These are phyloP conservation scores for Cryoendolithus antarcticus DNA, from an alignment of 2,329 filamentous ascomycete genomes.

Conservation along the genomic window DNA sequence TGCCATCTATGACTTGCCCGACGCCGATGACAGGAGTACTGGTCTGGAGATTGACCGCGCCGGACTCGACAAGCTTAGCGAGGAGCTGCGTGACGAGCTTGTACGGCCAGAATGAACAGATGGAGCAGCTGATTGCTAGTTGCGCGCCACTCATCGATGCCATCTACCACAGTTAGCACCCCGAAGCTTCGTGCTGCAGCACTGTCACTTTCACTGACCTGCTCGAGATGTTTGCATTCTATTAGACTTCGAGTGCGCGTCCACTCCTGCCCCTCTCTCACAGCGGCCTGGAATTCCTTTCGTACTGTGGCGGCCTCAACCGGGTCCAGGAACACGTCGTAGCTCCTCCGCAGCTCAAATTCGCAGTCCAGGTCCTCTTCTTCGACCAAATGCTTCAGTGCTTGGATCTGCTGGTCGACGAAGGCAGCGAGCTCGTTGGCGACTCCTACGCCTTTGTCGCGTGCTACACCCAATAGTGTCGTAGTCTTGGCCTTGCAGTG, in stretches of 20 bases:
- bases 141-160: constrained; percentile 7
- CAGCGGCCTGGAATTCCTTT: constrained; percentile 1
- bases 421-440: constrained; percentile 21
- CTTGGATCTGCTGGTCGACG: constrained; percentile 20
- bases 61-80: constrained; percentile 9
- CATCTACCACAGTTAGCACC: neutral
- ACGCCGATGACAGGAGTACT: constrained; percentile 46
- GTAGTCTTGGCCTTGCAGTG: constrained; percentile 7
- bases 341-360: constrained; percentile 29
- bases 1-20: neutral
- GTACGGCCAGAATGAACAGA: constrained; percentile 18
- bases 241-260: too few species aligned
- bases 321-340: constrained; percentile 27
- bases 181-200: too few species aligned
- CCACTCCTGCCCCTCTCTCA: neutral
- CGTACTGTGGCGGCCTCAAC: constrained; percentile 7
- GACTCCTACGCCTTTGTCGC: constrained; percentile 16
- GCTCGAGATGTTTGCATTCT: too few species aligned
- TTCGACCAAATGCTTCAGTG: constrained; percentile 27
- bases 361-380: constrained; percentile 33
- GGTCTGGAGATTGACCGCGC: constrained; percentile 60
- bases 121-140: constrained; percentile 5
- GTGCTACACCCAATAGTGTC: constrained; percentile 2
- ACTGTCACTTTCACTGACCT: too few species aligned
- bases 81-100: constrained; percentile 17